Conservation (phyloP, 768 basidiomycete species). For the Boletus reticulatus region DNA sequence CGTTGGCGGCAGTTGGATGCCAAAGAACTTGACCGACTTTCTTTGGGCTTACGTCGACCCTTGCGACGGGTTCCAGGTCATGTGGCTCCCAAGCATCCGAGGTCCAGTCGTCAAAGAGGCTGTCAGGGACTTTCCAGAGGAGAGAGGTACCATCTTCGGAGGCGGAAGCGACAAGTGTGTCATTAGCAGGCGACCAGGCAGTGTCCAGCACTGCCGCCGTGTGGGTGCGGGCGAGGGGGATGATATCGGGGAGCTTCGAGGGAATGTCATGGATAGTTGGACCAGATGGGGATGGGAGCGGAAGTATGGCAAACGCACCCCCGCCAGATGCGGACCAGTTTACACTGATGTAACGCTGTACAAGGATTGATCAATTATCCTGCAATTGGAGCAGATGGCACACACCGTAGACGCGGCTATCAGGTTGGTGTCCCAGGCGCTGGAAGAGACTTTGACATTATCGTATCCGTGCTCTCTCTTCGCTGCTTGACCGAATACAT, state of each 20-base stretch:
- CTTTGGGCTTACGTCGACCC: constrained; percentile 74
- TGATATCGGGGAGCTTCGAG: constrained; percentile 84
- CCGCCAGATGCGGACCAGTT: constrained; percentile 96
- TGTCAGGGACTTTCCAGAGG: constrained; percentile 80
- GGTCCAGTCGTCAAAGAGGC: constrained; percentile 81
- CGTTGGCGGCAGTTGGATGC: constrained; percentile 86
- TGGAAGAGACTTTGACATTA: constrained; percentile 83
- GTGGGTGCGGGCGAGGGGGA: constrained; percentile 88
- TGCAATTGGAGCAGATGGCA: not conserved
- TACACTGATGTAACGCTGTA: constrained; percentile 78
- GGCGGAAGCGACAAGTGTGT: constrained; percentile 84
- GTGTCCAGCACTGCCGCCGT: constrained; percentile 89
- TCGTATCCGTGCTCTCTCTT: constrained; percentile 83
- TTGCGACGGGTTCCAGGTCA: constrained; percentile 84
- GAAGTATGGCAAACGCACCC: constrained; percentile 93
- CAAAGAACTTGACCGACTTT: constrained; percentile 94
- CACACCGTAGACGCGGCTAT: constrained; percentile 77
- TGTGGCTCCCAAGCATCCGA: constrained; percentile 75
- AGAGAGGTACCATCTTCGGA: constrained; percentile 94
- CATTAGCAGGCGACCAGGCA: constrained; percentile 94
- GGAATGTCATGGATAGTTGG: constrained; percentile 52
- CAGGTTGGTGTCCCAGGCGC: constrained; percentile 96
- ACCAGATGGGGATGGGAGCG: constrained; percentile 72
- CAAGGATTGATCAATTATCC: not conserved
- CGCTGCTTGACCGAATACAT: constrained; percentile 86